Evolutionary conservation across 768 basidiomycete species (phyloP).

Genomic region (Sistotremastrum suecicum): DNA sequence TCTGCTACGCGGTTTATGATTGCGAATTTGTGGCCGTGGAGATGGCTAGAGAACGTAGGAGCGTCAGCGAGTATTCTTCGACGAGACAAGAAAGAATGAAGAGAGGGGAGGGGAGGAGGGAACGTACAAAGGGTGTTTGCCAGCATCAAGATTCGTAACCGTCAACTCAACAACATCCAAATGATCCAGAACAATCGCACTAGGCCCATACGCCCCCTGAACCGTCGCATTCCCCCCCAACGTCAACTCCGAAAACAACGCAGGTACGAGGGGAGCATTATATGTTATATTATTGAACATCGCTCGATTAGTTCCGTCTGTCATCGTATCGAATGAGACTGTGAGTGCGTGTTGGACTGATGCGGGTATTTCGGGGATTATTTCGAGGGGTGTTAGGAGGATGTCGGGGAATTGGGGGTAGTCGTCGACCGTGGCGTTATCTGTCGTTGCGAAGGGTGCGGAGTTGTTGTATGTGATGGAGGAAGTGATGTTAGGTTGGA

Average conservation of each 20-base stretch:
- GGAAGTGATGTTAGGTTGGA: conserved; percentile 74
- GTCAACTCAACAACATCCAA: conserved; percentile 67
- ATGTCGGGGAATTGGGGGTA: conserved; percentile 58
- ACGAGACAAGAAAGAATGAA: conserved; percentile 4
- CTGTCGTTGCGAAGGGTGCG: conserved; percentile 26
- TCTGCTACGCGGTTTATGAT: conserved; percentile 60
- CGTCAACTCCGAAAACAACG: conserved; percentile 60
- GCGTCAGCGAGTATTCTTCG: background rate
- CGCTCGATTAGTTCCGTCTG: conserved; percentile 75
- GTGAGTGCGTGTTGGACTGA: conserved; percentile 50
- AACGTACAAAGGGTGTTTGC: conserved; percentile 75
- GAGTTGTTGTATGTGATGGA: conserved; percentile 61
- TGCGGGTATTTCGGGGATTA: conserved; percentile 31
- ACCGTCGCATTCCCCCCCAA: conserved; percentile 62
- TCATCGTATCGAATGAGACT: conserved; percentile 71
- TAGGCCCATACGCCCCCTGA: conserved; percentile 63
- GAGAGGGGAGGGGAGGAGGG: background rate
- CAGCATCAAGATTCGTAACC: conserved; percentile 54
- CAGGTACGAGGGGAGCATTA: conserved; percentile 57
- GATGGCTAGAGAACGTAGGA: conserved; percentile 65
- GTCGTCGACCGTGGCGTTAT: conserved; percentile 36
- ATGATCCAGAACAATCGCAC: conserved; percentile 62
- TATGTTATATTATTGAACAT: conserved; percentile 61
- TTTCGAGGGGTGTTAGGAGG: conserved; percentile 46
- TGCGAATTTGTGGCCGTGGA: conserved; percentile 83